These are phyloP conservation scores for Abrus precatorius DNA, from an alignment of 306 rosid genomes.

Conservation along the genomic window DNA sequence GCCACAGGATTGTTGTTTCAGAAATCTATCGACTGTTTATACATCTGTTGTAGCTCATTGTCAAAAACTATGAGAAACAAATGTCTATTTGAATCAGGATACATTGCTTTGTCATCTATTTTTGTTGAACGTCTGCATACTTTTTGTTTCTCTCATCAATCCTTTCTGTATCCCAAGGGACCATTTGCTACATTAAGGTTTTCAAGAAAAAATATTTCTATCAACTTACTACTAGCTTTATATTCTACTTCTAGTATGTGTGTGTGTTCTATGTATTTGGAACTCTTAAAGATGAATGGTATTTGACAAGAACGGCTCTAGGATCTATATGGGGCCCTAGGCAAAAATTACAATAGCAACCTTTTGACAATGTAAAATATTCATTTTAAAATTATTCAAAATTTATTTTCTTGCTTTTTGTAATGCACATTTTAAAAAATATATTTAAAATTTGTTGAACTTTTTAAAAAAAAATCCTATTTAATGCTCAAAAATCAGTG, in stretches of 20 bases:
- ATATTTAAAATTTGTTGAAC: too few species aligned
- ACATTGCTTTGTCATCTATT: slow-evolving; percentile 21
- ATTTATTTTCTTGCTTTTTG: too few species aligned
- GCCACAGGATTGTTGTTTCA: slow-evolving; percentile 11
- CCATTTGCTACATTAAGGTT: not conserved
- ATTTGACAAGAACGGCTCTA: not conserved
- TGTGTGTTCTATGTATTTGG: slow-evolving; percentile 4
- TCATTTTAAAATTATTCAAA: too few species aligned
- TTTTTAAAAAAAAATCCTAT: too few species aligned
- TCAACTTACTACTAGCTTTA: not conserved
- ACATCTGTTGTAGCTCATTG: slow-evolving; percentile 5
- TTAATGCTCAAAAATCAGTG: too few species aligned
- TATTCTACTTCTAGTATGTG: not conserved
- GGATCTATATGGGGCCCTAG: too few species aligned
- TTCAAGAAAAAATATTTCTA: not conserved
- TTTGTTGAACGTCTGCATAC: slow-evolving; percentile 27
- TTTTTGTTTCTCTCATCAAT: slow-evolving; percentile 1
- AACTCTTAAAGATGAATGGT: slow-evolving; percentile 12
- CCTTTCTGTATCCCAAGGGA: not conserved
- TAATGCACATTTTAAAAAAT: too few species aligned
- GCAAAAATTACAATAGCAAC: too few species aligned
- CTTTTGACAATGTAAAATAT: too few species aligned
- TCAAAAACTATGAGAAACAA: slow-evolving; percentile 22
- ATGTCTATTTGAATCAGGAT: slow-evolving; percentile 25
- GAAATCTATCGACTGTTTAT: slow-evolving; percentile 5